Evolutionary conservation across 495 filamentous ascomycete species (phyloP).

Genomic region (Oidiodendron maius): DNA sequence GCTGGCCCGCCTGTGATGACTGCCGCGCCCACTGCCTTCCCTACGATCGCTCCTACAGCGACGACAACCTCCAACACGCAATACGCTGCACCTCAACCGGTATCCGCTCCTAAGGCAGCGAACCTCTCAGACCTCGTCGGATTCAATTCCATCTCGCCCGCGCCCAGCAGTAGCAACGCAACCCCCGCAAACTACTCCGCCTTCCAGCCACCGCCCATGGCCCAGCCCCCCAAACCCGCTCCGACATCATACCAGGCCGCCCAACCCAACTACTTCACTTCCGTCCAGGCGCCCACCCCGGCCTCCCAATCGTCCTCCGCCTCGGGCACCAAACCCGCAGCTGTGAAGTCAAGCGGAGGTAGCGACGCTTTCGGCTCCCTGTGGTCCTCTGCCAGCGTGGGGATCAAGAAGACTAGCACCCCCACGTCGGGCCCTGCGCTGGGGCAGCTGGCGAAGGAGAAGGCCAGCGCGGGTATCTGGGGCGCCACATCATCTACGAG

Average conservation of each 20-base stretch:
- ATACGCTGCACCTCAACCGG: constrained; percentile 75
- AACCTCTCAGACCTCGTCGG: constrained; percentile 74
- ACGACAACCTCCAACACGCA: constrained; percentile 63
- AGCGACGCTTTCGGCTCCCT: constrained; percentile 81
- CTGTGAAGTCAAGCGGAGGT: constrained; percentile 50
- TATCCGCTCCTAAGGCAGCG: constrained; percentile 71
- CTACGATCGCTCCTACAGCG: constrained; percentile 44
- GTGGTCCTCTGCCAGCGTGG: constrained; percentile 71
- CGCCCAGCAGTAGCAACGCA: constrained; percentile 45
- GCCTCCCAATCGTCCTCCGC: constrained; percentile 27
- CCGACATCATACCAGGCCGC: constrained; percentile 69
- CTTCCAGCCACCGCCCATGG: constrained; percentile 43
- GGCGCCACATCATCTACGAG: constrained; percentile 54
- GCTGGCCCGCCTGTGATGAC: constrained; percentile 59
- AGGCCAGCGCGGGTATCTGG: constrained; percentile 92
- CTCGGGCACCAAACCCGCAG: constrained; percentile 32
- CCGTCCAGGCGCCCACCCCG: constrained; percentile 48
- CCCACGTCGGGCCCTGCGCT: constrained; percentile 62
- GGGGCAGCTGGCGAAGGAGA: constrained; percentile 91
- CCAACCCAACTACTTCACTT: constrained; percentile 92
- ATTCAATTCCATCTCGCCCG: constrained; percentile 75
- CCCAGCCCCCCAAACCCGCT: constrained; percentile 35
- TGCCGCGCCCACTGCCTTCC: constrained; percentile 34
- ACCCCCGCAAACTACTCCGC: constrained; percentile 49
- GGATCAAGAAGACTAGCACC: constrained; percentile 69